Evolutionary conservation across 768 basidiomycete species (phyloP).

Genomic region (Crassisporium funariophilum): DNA sequence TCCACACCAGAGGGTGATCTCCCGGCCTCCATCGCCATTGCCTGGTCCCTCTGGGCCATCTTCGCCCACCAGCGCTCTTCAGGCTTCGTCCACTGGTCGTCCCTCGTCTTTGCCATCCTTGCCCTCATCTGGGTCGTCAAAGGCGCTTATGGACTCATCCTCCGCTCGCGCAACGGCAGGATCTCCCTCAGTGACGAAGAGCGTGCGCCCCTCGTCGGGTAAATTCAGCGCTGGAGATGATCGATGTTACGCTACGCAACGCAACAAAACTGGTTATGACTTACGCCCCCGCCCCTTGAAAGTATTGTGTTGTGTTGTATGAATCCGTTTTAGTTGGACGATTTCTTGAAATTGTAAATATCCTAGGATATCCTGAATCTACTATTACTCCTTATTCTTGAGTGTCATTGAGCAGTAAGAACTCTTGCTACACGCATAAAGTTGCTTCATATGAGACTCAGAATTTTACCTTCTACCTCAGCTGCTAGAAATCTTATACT

Average conservation of each 20-base stretch:
- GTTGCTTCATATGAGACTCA: too few species aligned
- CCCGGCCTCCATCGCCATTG: conserved; percentile 88
- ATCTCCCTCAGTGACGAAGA: conserved; percentile 84
- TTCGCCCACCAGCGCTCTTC: conserved; percentile 71
- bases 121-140: conserved; percentile 85
- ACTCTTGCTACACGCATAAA: too few species aligned
- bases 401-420: too few species aligned
- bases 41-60: conserved; percentile 94
- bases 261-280: too few species aligned
- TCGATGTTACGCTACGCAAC: too few species aligned
- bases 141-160: conserved; percentile 59
- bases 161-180: conserved; percentile 47
- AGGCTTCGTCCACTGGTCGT: conserved; percentile 88
- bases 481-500: too few species aligned
- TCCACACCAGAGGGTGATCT: conserved; percentile 88
- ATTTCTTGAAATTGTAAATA: too few species aligned
- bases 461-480: too few species aligned
- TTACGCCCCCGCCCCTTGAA: neutral
- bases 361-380: too few species aligned
- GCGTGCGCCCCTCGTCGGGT: conserved; percentile 75
- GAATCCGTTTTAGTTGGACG: neutral
- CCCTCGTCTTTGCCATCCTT: conserved; percentile 83
- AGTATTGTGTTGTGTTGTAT: neutral
- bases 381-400: too few species aligned
- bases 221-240: conserved; percentile 8